Evolutionary conservation across 345 rosid genomes (phyloP), one percentile per base, ranked within the genome.

Genomic region (Populus simonii): DNA sequence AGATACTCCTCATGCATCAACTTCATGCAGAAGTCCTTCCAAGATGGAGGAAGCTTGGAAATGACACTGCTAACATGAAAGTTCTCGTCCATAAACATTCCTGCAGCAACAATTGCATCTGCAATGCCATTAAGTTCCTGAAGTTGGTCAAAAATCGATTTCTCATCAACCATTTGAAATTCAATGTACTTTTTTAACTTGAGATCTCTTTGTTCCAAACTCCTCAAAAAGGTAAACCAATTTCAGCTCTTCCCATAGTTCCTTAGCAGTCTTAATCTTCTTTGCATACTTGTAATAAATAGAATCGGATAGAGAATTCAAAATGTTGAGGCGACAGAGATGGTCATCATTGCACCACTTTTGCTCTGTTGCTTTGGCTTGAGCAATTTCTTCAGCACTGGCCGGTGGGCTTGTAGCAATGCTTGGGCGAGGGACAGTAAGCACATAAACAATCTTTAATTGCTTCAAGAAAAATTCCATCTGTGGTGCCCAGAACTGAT

Each of bases 181-280:
- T 94, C 97, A 66, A 93, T 83, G 85, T 94, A 94, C 81, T 80
- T 89, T 89, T 76, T 86, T 94, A 16, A 94, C 97, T 69, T 80
- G 92, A 79, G 86, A 79, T 80, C 91, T 88, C 89, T 86, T 90
- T 1, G 89, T 85, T 76, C 88, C 91, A 27, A 81, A 80, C 68
- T 90, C 94, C 74, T 92, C 93, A 33, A 81, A 70, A 18, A 87
- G 92, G 81, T 93, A 92, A 29, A 89, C 92, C 72, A 85, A 82
- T 69, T 84, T 92, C 73, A 93, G 89, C 83, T 89, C 89, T 57
- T 90, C 94, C 97, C 98, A 94, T n/a, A 93, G 79, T 73, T 88
- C 93, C 83, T 87, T 94, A 29, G 97, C 98, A 71, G 76, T 85
- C 78, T 74, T 76, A 61, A 86, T 79, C 31, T 80, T 90, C 79